Evolutionary conservation across 495 filamentous ascomycete species (phyloP).

Genomic region (Haplographium delicatum): DNA sequence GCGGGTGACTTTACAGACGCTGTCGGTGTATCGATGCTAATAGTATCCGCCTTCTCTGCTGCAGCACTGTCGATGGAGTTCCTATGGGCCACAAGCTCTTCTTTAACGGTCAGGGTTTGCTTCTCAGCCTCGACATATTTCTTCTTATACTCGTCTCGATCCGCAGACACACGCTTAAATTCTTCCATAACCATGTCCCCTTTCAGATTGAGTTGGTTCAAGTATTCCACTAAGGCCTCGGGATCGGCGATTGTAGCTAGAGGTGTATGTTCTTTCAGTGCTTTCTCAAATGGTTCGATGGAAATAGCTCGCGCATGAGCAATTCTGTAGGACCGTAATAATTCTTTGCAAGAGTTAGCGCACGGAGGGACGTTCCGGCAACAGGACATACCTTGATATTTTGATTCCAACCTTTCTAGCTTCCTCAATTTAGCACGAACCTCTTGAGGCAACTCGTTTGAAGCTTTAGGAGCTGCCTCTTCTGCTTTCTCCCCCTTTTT

Average conservation of each 20-base stretch:
- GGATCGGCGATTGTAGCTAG: conserved; percentile 83
- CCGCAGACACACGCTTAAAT: conserved; percentile 77
- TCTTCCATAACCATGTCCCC: conserved; percentile 89
- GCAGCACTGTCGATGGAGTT: conserved; percentile 14
- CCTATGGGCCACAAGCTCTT: conserved; percentile 20
- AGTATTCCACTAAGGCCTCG: conserved; percentile 80
- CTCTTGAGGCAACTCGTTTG: conserved; percentile 63
- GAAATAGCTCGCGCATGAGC: conserved; percentile 78
- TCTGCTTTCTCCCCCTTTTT: conserved; percentile 20
- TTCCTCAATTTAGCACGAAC: conserved; percentile 65
- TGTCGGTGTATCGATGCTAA: conserved; percentile 19
- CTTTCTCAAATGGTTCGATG: conserved; percentile 90
- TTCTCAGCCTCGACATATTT: conserved; percentile 67
- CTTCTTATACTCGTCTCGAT: conserved; percentile 74
- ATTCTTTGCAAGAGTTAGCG: conserved; percentile 57
- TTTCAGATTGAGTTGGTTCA: conserved; percentile 82
- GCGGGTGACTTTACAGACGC: conserved; percentile 32
- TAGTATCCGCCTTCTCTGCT: conserved; percentile 26
- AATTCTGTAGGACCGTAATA: conserved; percentile 83
- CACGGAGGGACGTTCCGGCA: too few relatives aligned
- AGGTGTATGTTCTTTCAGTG: conserved; percentile 85
- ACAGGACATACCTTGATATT: conserved; percentile 64
- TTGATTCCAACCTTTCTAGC: conserved; percentile 79
- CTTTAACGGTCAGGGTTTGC: conserved; percentile 31
- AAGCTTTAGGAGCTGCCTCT: not conserved